phyloP scores from a whole-genome alignment of 306 rosid species.

The Ochetophila trinervis region DNA sequence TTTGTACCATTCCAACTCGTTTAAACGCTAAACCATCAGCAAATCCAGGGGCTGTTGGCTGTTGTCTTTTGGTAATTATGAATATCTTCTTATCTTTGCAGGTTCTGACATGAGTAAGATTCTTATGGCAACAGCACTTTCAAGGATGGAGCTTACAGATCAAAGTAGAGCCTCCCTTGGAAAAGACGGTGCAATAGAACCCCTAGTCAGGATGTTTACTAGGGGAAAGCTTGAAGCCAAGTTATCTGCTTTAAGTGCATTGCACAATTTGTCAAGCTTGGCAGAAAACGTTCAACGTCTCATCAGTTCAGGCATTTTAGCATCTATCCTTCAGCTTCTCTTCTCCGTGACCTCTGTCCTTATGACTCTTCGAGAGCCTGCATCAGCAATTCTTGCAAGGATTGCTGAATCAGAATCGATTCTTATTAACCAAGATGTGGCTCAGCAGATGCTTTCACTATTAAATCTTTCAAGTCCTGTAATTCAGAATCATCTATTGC shows the following conservation, averaged over 20 bases:
- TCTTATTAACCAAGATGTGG: slow-evolving; percentile 54
- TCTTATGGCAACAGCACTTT: slow-evolving; percentile 85
- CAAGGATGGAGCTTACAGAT: slow-evolving; percentile 81
- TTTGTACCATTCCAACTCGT: too few relatives aligned
- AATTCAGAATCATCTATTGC: slow-evolving; percentile 67
- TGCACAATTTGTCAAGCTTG: slow-evolving; percentile 66
- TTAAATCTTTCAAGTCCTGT: slow-evolving; percentile 76
- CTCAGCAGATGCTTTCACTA: slow-evolving; percentile 88
- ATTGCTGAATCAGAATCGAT: slow-evolving; percentile 69
- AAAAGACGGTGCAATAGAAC: slow-evolving; percentile 75
- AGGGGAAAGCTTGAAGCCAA: slow-evolving; percentile 86
- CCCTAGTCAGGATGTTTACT: slow-evolving; percentile 63
- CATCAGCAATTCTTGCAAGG: slow-evolving; percentile 81
- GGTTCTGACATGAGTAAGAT: slow-evolving; percentile 95
- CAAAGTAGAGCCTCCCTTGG: slow-evolving; percentile 69
- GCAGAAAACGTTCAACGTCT: slow-evolving; percentile 60
- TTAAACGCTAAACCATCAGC: background rate
- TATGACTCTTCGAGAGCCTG: slow-evolving; percentile 88
- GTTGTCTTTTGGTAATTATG: background rate
- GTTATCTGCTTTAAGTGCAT: slow-evolving; percentile 75
- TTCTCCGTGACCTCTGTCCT: slow-evolving; percentile 93
- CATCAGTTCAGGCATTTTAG: slow-evolving; percentile 59
- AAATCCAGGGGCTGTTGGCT: too few relatives aligned
- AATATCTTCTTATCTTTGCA: slow-evolving; percentile 32
- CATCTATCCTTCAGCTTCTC: slow-evolving; percentile 72